A percentile compares a stretch with the other conserved stretches of the same genome.
These are phyloP conservation scores for Bimuria novae-zelandiae DNA, from an alignment of 2,329 filamentous ascomycete species.

Conservation along the genomic window DNA sequence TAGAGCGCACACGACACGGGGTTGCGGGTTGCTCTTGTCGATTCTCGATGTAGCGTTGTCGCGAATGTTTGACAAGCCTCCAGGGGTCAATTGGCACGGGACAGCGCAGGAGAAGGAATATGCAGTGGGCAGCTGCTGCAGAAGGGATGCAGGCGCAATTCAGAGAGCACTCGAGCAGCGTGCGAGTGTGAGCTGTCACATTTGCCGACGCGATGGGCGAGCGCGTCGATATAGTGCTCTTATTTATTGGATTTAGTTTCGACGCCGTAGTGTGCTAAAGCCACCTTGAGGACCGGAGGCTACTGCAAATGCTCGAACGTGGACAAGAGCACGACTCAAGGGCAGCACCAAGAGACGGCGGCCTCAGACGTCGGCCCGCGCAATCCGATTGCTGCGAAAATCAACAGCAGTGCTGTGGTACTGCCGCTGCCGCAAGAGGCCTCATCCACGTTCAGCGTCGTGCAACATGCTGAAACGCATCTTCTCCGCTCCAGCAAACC, in stretches of 20 bases:
- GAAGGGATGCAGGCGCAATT: neutral
- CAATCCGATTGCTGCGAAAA: neutral
- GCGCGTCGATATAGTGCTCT: neutral
- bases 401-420: neutral
- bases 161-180: neutral
- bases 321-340: constrained; percentile 3
- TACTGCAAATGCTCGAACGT: too few species aligned
- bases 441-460: neutral
- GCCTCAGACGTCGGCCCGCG: neutral
- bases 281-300: neutral
- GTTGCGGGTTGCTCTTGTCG: constrained; percentile 7
- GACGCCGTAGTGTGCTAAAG: neutral
- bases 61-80: constrained; percentile 8
- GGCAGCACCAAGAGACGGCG: neutral
- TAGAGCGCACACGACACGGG: too few species aligned
- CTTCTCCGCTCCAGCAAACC: neutral
- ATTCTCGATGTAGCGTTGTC: constrained; percentile 7
- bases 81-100: constrained; percentile 10
- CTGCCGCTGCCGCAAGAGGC: neutral
- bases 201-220: neutral
- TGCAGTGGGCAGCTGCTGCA: constrained; percentile 4
- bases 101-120: neutral
- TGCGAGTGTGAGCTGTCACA: neutral
- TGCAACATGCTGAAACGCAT: constrained; percentile 8
- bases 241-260: neutral